These are phyloP conservation scores for Trichoderma atroviride DNA, from an alignment of 2,329 filamentous ascomycete genomes.

Conservation along the genomic window DNA sequence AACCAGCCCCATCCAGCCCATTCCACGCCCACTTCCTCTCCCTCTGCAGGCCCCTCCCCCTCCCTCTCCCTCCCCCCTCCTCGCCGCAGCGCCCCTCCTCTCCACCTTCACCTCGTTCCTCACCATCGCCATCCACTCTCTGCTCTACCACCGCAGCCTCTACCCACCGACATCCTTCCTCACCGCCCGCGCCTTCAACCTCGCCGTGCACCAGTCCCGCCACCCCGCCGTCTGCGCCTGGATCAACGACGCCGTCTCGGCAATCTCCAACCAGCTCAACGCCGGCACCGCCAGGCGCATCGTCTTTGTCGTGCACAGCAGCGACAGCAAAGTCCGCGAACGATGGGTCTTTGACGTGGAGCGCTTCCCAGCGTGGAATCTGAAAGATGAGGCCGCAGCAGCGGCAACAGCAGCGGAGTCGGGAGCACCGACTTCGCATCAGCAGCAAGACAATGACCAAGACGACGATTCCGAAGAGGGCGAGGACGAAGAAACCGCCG, in stretches of 20 bases:
- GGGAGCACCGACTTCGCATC: not conserved
- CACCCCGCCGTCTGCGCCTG: slow-evolving; percentile 85
- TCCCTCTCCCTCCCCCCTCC: slow-evolving; percentile 43
- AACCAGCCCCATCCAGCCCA: not conserved
- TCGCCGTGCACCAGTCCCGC: slow-evolving; percentile 80
- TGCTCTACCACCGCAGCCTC: slow-evolving; percentile 78
- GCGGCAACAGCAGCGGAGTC: not conserved
- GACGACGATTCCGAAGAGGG: slow-evolving; percentile 28
- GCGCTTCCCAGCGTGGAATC: slow-evolving; percentile 47
- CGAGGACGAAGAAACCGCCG: slow-evolving; percentile 38
- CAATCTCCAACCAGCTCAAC: slow-evolving; percentile 70
- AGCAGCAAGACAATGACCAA: slow-evolving; percentile 29
- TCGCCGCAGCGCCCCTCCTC: slow-evolving; percentile 55
- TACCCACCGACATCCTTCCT: slow-evolving; percentile 81
- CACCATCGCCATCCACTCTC: slow-evolving; percentile 79
- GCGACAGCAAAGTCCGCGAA: slow-evolving; percentile 52
- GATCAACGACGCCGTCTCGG: slow-evolving; percentile 78
- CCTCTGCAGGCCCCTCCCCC: slow-evolving; percentile 26
- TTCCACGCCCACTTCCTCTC: not conserved
- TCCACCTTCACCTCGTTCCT: slow-evolving; percentile 77
- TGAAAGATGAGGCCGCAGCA: not conserved
- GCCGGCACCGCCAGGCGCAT: slow-evolving; percentile 53
- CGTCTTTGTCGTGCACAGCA: slow-evolving; percentile 51
- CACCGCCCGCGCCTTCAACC: slow-evolving; percentile 77
- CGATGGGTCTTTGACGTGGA: slow-evolving; percentile 64